phyloP scores from a whole-genome alignment of 2,329 filamentous ascomycete genomes.

The Cladorrhinum sp. region DNA sequence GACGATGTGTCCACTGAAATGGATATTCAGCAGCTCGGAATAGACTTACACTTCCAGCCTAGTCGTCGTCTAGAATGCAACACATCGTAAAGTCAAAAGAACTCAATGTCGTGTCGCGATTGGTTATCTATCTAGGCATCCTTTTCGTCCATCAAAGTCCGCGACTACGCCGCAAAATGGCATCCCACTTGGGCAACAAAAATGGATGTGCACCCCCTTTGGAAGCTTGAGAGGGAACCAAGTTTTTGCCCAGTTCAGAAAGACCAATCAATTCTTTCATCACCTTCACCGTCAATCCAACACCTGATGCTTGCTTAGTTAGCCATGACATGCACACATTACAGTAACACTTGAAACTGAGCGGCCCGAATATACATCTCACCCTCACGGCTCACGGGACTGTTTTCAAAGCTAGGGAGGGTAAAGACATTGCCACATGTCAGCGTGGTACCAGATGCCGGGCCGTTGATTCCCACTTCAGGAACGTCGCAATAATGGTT shows the following conservation, averaged over 20 bases:
- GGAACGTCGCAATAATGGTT: not conserved
- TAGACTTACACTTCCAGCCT: not conserved
- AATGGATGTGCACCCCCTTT: no score
- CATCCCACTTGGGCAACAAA: not conserved
- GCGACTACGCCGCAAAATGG: not conserved
- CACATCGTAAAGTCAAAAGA: not conserved
- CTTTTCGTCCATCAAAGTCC: not conserved
- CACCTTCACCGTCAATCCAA: no score
- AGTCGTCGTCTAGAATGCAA: not conserved
- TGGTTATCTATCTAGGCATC: not conserved
- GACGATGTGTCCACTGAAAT: no score
- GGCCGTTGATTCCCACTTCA: not conserved
- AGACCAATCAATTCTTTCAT: not conserved
- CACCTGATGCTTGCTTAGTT: not conserved
- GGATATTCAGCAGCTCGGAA: no score
- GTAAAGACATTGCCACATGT: no score
- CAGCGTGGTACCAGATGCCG: not conserved
- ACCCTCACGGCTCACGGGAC: no score
- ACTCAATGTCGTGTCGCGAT: not conserved
- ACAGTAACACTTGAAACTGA: no score
- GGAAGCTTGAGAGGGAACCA: not conserved
- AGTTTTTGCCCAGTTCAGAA: not conserved
- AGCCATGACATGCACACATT: not conserved
- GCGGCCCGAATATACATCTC: no score
- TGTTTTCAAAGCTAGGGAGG: not conserved